phyloP scores from a whole-genome alignment of 164 flowering plant genomes.

The Chloranthus sessilifolius region DNA sequence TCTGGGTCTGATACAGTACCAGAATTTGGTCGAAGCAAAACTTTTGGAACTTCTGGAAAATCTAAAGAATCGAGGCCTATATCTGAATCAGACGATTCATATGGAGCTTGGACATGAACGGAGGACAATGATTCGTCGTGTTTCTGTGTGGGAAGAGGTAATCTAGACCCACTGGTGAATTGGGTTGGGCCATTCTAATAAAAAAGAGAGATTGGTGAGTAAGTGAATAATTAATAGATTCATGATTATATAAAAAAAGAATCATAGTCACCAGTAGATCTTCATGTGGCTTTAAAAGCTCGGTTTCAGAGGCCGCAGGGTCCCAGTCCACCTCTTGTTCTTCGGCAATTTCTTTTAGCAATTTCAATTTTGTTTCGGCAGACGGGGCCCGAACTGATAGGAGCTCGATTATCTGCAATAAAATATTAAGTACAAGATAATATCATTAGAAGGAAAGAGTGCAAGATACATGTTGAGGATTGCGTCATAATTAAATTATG shows the following conservation, averaged over 20 bases:
- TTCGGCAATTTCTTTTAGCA: constrained; percentile 91
- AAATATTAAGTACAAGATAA: constrained; percentile 1
- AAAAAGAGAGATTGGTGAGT: not conserved
- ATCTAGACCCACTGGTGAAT: constrained; percentile 57
- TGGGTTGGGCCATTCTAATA: constrained; percentile 80
- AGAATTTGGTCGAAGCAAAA: constrained; percentile 28
- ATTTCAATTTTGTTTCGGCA: constrained; percentile 69
- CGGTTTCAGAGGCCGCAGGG: constrained; percentile 73
- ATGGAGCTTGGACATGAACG: constrained; percentile 19
- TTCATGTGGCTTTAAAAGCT: constrained; percentile 69
- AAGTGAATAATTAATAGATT: not conserved
- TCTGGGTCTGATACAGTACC: constrained; percentile 29
- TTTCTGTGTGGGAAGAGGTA: constrained; percentile 77
- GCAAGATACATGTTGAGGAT: not conserved
- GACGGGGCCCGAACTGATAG: constrained; percentile 88
- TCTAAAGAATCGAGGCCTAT: constrained; percentile 45
- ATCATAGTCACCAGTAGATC: constrained; percentile 64
- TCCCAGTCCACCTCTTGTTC: constrained; percentile 92
- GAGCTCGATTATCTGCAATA: constrained; percentile 71
- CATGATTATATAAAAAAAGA: not conserved
- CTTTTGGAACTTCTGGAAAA: constrained; percentile 86
- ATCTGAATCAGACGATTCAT: constrained; percentile 50
- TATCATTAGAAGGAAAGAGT: not conserved
- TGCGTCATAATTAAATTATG: no score
- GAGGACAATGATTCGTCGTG: constrained; percentile 42